Evolutionary conservation across 192 early-diverging fungal genomes (phyloP).

Genomic region (Umbelopsis sp.): DNA sequence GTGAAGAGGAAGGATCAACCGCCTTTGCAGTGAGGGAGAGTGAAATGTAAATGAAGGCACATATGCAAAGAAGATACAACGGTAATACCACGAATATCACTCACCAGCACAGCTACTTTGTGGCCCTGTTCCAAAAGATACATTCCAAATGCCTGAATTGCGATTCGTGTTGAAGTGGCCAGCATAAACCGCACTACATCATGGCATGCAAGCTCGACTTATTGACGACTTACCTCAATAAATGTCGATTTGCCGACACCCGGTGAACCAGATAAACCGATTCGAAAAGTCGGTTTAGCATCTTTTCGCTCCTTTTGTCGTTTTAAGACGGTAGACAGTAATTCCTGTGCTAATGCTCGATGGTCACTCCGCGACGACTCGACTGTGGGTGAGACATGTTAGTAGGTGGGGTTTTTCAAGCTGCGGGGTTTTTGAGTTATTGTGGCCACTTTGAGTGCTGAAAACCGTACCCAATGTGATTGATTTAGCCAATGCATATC

Average conservation of each 20-base stretch:
- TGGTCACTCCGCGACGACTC: constrained; percentile 74
- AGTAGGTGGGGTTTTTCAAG: not conserved
- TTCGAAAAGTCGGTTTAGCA: constrained; percentile 62
- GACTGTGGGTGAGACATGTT: constrained; percentile 41
- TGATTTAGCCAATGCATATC: constrained; percentile 60
- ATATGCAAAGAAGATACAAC: not conserved
- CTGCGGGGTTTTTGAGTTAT: too few relatives aligned
- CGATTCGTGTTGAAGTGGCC: not conserved
- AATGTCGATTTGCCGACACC: constrained; percentile 90
- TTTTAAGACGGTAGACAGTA: constrained; percentile 62
- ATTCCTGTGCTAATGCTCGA: constrained; percentile 57
- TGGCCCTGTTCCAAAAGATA: constrained; percentile 67
- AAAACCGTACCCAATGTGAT: constrained; percentile 61
- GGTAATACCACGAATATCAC: not conserved
- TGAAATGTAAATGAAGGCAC: not conserved
- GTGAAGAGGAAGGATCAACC: constrained; percentile 79
- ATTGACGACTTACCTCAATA: constrained; percentile 55
- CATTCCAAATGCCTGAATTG: constrained; percentile 64
- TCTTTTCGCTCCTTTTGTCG: constrained; percentile 30
- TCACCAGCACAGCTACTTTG: constrained; percentile 74
- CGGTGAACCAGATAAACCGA: constrained; percentile 78
- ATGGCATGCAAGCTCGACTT: too few relatives aligned
- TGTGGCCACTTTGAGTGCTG: too few relatives aligned
- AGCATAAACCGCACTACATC: not conserved
- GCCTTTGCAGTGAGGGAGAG: constrained; percentile 49